Evolutionary conservation across 2,329 filamentous ascomycete genomes (phyloP).

Genomic region (Colletotrichum destructivum): DNA sequence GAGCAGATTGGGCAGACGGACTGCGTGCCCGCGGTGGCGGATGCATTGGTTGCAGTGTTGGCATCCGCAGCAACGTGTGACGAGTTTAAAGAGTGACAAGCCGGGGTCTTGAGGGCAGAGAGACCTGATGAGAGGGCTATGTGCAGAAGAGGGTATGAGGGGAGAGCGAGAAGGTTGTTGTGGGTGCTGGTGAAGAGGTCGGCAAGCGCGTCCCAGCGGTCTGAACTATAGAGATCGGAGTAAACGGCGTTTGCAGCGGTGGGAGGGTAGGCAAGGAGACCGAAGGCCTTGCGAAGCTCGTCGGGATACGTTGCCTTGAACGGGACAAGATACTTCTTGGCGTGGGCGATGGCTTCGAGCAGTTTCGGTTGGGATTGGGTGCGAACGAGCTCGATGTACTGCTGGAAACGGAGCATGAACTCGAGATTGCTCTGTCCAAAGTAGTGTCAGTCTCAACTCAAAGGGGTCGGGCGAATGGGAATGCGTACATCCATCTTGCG

Average conservation of each 20-base stretch:
- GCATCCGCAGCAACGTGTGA: constrained; percentile 53
- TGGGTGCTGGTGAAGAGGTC: constrained; percentile 88
- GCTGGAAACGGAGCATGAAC: constrained; percentile 92
- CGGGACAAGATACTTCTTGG: constrained; percentile 83
- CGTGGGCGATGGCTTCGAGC: constrained; percentile 84
- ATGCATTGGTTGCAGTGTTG: constrained; percentile 52
- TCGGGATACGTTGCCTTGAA: constrained; percentile 78
- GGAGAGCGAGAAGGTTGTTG: constrained; percentile 87
- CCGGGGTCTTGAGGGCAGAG: constrained; percentile 94
- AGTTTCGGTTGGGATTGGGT: constrained; percentile 74
- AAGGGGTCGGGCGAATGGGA: background rate
- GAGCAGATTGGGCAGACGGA: constrained; percentile 93
- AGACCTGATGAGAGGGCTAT: constrained; percentile 92
- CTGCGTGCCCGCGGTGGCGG: constrained; percentile 40
- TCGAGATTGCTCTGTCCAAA: constrained; percentile 81
- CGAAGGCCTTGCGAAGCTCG: constrained; percentile 81
- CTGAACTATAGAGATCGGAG: constrained; percentile 76
- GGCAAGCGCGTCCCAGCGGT: constrained; percentile 83
- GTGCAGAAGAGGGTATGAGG: constrained; percentile 87
- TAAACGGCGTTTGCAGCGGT: constrained; percentile 63
- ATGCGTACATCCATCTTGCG: constrained; percentile 83
- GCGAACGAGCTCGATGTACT: constrained; percentile 93
- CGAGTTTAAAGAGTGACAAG: constrained; percentile 82
- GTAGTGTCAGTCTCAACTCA: constrained; percentile 24
- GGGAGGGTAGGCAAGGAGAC: constrained; percentile 82